Evolutionary conservation across 805 yeast genomes (phyloP).

Genomic region (Yarrowia osloensis): DNA sequence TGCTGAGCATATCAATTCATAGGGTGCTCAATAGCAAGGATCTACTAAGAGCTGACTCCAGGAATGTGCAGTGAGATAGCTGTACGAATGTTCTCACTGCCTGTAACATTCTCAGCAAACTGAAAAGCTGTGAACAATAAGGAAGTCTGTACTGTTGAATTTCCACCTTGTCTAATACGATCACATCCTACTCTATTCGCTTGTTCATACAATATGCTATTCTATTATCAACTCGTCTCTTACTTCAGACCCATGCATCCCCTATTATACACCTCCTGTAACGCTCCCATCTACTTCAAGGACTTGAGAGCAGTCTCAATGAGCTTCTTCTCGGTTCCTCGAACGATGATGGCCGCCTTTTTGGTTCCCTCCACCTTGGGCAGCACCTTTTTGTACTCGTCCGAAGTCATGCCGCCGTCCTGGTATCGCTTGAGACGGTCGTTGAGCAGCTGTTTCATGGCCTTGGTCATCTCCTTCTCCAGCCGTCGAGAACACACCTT

Average conservation of each 20-base stretch:
- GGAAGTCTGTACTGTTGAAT: no score
- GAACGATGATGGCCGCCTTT: constrained; percentile 34
- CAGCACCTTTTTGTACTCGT: constrained; percentile 35
- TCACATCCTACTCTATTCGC: neutral
- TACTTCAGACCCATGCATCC: neutral
- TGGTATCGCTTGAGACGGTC: constrained; percentile 34
- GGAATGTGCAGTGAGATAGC: no score
- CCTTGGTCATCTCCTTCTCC: constrained; percentile 30
- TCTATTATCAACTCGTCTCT: neutral
- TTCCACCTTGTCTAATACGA: no score
- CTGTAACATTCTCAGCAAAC: no score
- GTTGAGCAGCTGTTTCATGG: constrained; percentile 32
- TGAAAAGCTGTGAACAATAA: no score
- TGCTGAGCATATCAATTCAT: no score
- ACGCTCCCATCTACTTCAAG: neutral
- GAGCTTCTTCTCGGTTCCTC: constrained; percentile 41
- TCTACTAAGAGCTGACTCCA: no score
- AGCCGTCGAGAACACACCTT: constrained; percentile 29
- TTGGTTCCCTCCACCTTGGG: constrained; percentile 27
- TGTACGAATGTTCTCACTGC: no score
- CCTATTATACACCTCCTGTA: neutral
- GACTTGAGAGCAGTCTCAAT: constrained; percentile 13
- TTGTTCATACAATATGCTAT: neutral
- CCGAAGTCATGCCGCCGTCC: constrained; percentile 35
- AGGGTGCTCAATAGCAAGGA: no score